Evolutionary conservation across 371 early-diverging fungal species (phyloP), one percentile per base, ranked within the genome.

Genomic region (Apophysomyces variabilis): DNA sequence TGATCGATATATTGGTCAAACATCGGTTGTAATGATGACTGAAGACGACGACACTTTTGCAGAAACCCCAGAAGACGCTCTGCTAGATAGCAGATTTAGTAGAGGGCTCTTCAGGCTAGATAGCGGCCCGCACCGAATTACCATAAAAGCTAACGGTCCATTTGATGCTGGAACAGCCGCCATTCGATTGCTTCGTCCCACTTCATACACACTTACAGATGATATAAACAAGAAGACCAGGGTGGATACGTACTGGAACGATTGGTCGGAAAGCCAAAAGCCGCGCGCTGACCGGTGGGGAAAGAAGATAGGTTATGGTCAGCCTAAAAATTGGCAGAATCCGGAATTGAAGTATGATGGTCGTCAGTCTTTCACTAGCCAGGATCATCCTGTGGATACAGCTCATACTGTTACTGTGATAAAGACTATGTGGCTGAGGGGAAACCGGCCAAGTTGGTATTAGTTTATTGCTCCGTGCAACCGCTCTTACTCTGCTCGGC

Each of bases 91-190:
- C 3, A 70, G 74, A 7, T 82, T 73, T 66, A 78, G 78, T 65
- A 74, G 76, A 56, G 83, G 80, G 57, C 58, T 67, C 9, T 82
- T 82, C 63, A 66, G 67, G 26, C 69, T 82, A 39, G 75, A 61
- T 5, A 57, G 59, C n/a, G 83, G 83, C 57, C 64, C 68, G 14
- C 83, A 82, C 72, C 71, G 71, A 39, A 82, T 82, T 63, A 73
- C 75, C 35, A 79, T 82, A 58, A 71, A 72, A 60, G 83, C 83
- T 39, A 60, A 18, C 13, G 73, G 80, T 41, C 79, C 83, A 18
- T 79, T 76, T 65, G 77, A 78, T 26, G 76, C 77, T 44, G 83
- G 83, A 58, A 79, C 76, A 36, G 83, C 77, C 61, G 83, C 83
- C 50, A 78, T 82, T 18, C 83, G 83, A 57, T 41, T 82, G 21